phyloP scores from a whole-genome alignment of 306 rosid species.

The Dryas drummondii region DNA sequence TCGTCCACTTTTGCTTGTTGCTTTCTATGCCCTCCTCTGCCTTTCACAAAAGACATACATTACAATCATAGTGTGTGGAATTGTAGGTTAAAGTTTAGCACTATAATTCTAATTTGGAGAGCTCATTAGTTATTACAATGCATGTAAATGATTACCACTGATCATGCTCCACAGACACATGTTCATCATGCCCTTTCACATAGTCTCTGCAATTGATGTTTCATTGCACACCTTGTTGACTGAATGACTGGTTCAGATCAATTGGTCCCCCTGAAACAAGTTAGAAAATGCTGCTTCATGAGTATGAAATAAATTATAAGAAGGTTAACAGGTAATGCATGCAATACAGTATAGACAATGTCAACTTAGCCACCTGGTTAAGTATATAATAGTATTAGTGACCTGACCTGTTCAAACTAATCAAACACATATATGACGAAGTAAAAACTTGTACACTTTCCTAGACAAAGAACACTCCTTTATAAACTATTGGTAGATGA shows the following conservation, averaged over 20 bases:
- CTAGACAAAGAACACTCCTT: not conserved
- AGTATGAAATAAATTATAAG: not conserved
- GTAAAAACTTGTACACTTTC: not conserved
- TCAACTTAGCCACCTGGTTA: constrained; percentile 30
- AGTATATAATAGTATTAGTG: not conserved
- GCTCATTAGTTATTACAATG: not conserved
- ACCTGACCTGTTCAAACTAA: constrained; percentile 30
- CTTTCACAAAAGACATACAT: constrained; percentile 13
- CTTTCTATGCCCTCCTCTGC: not conserved
- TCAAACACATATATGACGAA: constrained; percentile 25
- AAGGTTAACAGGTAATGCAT: not conserved
- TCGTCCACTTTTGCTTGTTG: constrained; percentile 21
- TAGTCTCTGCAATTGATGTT: not conserved
- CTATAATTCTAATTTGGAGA: not conserved
- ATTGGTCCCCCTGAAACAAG: not conserved
- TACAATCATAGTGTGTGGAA: not conserved
- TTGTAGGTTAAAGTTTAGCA: constrained; percentile 1
- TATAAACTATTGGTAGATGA: constrained; percentile 4
- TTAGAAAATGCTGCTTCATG: not conserved
- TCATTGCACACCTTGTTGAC: constrained; percentile 2
- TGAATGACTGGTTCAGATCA: not conserved
- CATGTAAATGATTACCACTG: not conserved
- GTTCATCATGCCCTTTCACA: not conserved
- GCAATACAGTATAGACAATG: constrained; percentile 17
- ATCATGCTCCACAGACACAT: not conserved